Evolutionary conservation across 805 yeast genomes (phyloP), one percentile per base, ranked within the genome.

Genomic region (Suhomyces sp.): DNA sequence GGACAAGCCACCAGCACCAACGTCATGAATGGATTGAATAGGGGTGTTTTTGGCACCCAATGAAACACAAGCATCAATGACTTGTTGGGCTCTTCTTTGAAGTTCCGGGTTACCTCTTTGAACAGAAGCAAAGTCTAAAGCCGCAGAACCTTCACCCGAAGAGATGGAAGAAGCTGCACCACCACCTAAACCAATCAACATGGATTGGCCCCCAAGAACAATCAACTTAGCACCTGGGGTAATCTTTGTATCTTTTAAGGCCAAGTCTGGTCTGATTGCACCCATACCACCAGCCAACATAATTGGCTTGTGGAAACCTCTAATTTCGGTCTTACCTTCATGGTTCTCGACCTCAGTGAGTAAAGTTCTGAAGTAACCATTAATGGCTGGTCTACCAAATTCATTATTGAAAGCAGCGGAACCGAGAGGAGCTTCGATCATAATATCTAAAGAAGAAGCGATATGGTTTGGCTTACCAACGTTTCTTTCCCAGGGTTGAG

Each of bases 251-350:
- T 88, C 83, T 63, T 93, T 93, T 48, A 93, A 71, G 5, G 98
- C 90, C 54, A 90, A 78, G 46, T 78, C 87, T 5, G 98, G 98
- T 63, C 99, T 79, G 31, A 91, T 86, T 23, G 96, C 83, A 58
- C 99, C 99, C 71, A 93, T 76, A 54, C 99, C 99, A 71, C 99
- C 99, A 33, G 99, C 99, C 65, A 93, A 67, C 99, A 93, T 93
- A 54, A 93, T 93, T 31, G 99, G 99, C 65, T 93, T 93, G 65
- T 93, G 99, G 79, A 82, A 93, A 27, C 99, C 99, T 65, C 98
- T 79, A 47, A 87, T 66, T 60, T 87, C 96, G 35, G 69, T 68
- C 44, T 80, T 69, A 22, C 82, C 83, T 31, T 78, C 71, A 28
- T 67, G 60, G 53, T 79, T 79, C 29, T 65, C 71, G 23, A 88